Evolutionary conservation across 2,329 filamentous ascomycete genomes (phyloP), one percentile per base, ranked within the genome.

Genomic region (Zymoseptoria crescenta): DNA sequence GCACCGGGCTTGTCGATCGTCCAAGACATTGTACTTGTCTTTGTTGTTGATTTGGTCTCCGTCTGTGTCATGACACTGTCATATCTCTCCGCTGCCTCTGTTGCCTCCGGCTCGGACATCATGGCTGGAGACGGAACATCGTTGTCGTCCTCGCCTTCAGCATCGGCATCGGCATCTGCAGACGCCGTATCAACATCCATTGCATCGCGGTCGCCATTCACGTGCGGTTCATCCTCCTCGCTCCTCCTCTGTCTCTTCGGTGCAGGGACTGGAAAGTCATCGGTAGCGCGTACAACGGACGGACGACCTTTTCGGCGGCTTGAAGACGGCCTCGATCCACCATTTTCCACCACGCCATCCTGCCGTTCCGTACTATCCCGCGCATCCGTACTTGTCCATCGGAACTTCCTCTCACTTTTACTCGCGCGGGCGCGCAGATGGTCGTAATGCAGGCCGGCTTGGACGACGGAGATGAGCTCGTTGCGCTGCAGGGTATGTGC

Each of bases 401-500:
- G 53, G 52, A 69, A 69, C 45, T 61, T 64, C 20, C 69, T 60
- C 54, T 64, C 62, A 21, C 60, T 59, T 41, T 66, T 65, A 24
- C 66, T 62, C 29, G 61, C 64, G 48, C 61, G 64, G 56, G 65
- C 64, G 52, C 60, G 64, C 50, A 72, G 53, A 59, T 76, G 72
- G 65, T 80, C 78, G 60, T 79, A 74, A 64, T 70, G 74, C 52
- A 87, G 74, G 57, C 84, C 85, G 69, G 86, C 84, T 68, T 87
- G 85, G 35, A 87, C 81, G 56, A 87, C 75, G 51, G 80, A 78
- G 52, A 87, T 77, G 59, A 87, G 76, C 45, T 83, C 81, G 69
- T 84, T 81, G 41, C 80, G 78, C 67, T 79, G 79, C 67, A 87
- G 81, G 66, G 80, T 77, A 52, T 76, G 78, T 59, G 83, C 83